Percentiles rank a stretch among this genome's conserved stretches.
Conservation (phyloP, 176 grass and related monocot genomes). For the Carex parvula region DNA sequence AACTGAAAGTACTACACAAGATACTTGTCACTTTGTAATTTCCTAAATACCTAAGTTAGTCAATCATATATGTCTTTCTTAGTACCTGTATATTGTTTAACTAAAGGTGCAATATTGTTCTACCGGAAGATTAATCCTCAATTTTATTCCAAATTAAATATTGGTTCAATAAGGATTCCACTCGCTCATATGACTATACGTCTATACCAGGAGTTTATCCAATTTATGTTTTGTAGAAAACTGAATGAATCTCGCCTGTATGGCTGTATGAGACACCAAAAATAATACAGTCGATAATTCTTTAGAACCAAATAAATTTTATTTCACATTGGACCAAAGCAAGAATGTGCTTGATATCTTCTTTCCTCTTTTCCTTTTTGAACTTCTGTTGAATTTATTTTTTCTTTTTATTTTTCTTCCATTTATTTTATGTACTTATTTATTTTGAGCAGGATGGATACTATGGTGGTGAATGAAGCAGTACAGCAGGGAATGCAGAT, state of each 20-base stretch:
- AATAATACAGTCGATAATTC: background rate
- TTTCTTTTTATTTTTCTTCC: background rate
- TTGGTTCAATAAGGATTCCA: background rate
- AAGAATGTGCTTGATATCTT: background rate
- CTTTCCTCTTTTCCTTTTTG: background rate
- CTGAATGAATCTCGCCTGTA: background rate
- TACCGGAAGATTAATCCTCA: background rate
- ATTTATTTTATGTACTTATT: background rate
- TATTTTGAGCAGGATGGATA: conserved; percentile 67
- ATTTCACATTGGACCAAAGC: background rate
- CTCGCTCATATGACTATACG: background rate
- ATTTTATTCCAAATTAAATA: background rate
- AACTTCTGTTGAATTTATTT: background rate
- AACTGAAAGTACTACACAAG: background rate
- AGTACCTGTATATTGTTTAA: background rate
- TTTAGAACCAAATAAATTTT: background rate
- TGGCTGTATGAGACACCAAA: background rate
- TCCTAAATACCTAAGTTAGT: background rate
- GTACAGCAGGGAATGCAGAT: conserved; percentile 55
- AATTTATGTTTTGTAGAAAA: background rate
- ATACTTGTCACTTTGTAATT: background rate
- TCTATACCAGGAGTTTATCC: background rate
- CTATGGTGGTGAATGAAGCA: conserved; percentile 56
- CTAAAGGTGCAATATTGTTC: background rate
- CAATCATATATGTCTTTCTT: background rate